Conservation (phyloP, 129 eudicot genomes). For the Escallonia rubra region DNA sequence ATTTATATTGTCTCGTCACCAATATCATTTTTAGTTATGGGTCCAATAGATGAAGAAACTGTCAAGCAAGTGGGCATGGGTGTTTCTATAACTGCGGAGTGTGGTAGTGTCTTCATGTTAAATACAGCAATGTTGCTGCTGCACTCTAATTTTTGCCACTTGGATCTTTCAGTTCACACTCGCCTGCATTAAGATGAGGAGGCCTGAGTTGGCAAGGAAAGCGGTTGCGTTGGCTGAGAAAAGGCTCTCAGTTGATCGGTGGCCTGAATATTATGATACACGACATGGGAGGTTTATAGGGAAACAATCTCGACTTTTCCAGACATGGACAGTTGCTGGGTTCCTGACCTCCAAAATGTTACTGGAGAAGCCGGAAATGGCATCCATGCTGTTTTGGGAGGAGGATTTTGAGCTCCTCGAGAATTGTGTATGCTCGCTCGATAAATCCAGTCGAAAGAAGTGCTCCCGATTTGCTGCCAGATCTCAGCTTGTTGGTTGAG, state of each 20-base stretch:
- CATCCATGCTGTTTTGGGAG: conserved; percentile 66
- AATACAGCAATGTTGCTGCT: too few species aligned
- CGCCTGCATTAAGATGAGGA: conserved; percentile 90
- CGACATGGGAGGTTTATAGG: conserved; percentile 72
- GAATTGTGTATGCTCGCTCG: conserved; percentile 76
- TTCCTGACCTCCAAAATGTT: conserved; percentile 75
- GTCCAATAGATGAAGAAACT: not conserved
- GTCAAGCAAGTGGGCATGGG: not conserved
- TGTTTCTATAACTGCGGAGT: not conserved
- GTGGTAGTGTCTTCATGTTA: not conserved
- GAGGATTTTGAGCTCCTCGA: conserved; percentile 81
- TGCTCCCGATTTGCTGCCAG: conserved; percentile 55
- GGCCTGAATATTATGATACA: conserved; percentile 98
- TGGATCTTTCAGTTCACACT: conserved; percentile 63
- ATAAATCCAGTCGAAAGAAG: conserved; percentile 50
- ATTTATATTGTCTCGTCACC: not conserved
- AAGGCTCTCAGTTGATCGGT: conserved; percentile 55
- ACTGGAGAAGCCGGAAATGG: conserved; percentile 63
- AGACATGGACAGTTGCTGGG: conserved; percentile 93
- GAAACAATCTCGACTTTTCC: conserved; percentile 74
- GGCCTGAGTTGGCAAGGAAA: conserved; percentile 69
- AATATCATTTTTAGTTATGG: too few species aligned
- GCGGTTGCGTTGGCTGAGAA: conserved; percentile 69
- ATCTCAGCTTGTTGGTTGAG: conserved; percentile 22
- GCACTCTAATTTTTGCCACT: conserved; percentile 1